Conservation (phyloP, 768 basidiomycete species). For the Amanita polypyramis region DNA sequence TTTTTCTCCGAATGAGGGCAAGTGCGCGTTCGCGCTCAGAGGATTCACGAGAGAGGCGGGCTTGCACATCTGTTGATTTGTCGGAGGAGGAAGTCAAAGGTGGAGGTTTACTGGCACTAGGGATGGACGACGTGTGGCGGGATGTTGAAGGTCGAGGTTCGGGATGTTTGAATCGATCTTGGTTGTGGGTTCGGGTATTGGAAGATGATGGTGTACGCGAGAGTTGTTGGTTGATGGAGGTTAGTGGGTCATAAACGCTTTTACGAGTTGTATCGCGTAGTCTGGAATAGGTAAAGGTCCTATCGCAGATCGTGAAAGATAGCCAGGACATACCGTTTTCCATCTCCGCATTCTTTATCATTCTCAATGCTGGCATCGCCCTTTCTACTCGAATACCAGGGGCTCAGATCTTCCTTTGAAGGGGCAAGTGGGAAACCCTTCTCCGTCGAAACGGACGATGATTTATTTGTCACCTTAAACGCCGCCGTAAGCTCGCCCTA, state of each 20-base stretch:
- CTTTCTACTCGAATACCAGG: conserved; percentile 54
- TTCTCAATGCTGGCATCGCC: conserved; percentile 12
- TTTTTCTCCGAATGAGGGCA: conserved; percentile 59
- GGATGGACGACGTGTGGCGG: neutral
- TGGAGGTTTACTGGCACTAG: too few species aligned
- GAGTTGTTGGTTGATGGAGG: conserved; percentile 61
- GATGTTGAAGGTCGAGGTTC: conserved; percentile 10
- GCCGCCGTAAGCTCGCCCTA: conserved; percentile 37
- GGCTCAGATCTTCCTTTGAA: conserved; percentile 63
- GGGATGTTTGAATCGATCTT: conserved; percentile 10
- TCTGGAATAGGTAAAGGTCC: conserved; percentile 23
- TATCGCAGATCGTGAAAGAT: neutral
- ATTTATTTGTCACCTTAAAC: conserved; percentile 39
- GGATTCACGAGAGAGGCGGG: conserved; percentile 60
- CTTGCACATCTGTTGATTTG: conserved; percentile 31
- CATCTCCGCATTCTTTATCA: conserved; percentile 21
- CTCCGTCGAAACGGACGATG: conserved; percentile 42
- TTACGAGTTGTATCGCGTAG: conserved; percentile 55
- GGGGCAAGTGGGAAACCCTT: conserved; percentile 70
- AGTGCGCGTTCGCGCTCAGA: conserved; percentile 66
- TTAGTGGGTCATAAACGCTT: conserved; percentile 58
- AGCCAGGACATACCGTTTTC: conserved; percentile 24
- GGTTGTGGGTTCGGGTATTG: conserved; percentile 4
- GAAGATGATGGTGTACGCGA: conserved; percentile 20
- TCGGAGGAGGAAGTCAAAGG: conserved; percentile 11